These are phyloP conservation scores for Erythrobasidium yunnanense DNA, from an alignment of 768 basidiomycete genomes.

Conservation along the genomic window DNA sequence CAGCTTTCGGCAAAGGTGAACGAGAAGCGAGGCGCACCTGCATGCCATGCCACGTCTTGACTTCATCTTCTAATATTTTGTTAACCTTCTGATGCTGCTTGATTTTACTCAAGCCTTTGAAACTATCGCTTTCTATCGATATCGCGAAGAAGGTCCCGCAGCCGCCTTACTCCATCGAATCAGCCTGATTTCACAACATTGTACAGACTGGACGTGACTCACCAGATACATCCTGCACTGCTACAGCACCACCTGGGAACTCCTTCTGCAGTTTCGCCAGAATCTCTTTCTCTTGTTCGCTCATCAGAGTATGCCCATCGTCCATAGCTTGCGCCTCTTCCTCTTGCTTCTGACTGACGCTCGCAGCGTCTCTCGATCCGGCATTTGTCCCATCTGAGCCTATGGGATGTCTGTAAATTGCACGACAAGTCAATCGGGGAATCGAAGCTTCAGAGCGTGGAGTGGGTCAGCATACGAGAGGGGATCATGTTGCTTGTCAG, in stretches of 20 bases:
- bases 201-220: slow-evolving; percentile 35
- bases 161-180: slow-evolving; percentile 53
- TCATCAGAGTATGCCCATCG: slow-evolving; percentile 37
- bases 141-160: slow-evolving; percentile 98
- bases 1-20: neutral
- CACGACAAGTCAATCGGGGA: neutral
- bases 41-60: slow-evolving; percentile 80
- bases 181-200: neutral
- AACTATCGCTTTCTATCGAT: slow-evolving; percentile 66
- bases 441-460: neutral
- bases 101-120: slow-evolving; percentile 72
- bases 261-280: slow-evolving; percentile 58
- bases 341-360: slow-evolving; percentile 5
- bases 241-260: slow-evolving; percentile 68
- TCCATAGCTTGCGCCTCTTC: slow-evolving; percentile 13
- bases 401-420: neutral
- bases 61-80: slow-evolving; percentile 72
- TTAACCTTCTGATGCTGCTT: slow-evolving; percentile 92
- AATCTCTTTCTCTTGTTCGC: slow-evolving; percentile 55
- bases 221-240: slow-evolving; percentile 95
- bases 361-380: neutral
- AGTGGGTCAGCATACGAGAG: neutral
- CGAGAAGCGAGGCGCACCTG: slow-evolving; percentile 52
- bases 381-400: slow-evolving; percentile 10
- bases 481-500: neutral